phyloP scores from a whole-genome alignment of 495 filamentous ascomycete genomes.

The Aspergillus diversus region DNA sequence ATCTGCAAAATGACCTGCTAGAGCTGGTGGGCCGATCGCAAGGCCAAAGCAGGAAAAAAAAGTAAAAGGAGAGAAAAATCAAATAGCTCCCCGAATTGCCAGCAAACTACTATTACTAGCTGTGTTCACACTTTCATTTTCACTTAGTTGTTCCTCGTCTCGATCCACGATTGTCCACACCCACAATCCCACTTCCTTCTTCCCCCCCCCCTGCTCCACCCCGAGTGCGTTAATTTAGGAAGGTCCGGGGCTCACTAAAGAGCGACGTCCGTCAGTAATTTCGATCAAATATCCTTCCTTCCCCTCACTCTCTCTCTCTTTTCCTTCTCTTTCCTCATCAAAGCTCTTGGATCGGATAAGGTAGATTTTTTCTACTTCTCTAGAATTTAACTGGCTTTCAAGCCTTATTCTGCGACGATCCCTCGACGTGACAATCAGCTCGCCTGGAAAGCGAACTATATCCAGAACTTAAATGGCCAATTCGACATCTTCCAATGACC shows the following conservation, averaged over 20 bases:
- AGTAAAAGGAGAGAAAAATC: slow-evolving; percentile 4
- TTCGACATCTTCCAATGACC: slow-evolving; percentile 31
- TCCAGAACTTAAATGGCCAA: slow-evolving; percentile 26
- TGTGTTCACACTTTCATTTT: slow-evolving; percentile 11
- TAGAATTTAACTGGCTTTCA: neutral
- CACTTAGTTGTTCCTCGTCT: slow-evolving; percentile 23
- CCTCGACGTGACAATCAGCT: neutral
- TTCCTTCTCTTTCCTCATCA: neutral
- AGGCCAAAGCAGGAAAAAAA: slow-evolving; percentile 15
- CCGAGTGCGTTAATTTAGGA: slow-evolving; percentile 28
- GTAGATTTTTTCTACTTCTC: neutral
- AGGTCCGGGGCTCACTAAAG: slow-evolving; percentile 26
- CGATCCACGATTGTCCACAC: slow-evolving; percentile 29
- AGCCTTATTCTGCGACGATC: neutral
- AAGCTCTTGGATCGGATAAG: neutral
- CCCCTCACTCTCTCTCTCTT: slow-evolving; percentile 13
- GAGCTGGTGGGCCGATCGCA: slow-evolving; percentile 10
- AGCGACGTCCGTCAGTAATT: slow-evolving; percentile 22
- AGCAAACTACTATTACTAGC: slow-evolving; percentile 15
- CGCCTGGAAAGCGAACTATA: slow-evolving; percentile 9
- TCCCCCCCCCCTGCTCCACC: slow-evolving; percentile 27
- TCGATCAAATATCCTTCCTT: slow-evolving; percentile 15
- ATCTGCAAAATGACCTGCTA: slow-evolving; percentile 5
- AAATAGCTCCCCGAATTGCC: slow-evolving; percentile 18
- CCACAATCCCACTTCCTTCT: slow-evolving; percentile 2